Base-by-base conservation (phyloP, 2,329 filamentous ascomycete genomes). In the Talaromyces sp. region DNA sequence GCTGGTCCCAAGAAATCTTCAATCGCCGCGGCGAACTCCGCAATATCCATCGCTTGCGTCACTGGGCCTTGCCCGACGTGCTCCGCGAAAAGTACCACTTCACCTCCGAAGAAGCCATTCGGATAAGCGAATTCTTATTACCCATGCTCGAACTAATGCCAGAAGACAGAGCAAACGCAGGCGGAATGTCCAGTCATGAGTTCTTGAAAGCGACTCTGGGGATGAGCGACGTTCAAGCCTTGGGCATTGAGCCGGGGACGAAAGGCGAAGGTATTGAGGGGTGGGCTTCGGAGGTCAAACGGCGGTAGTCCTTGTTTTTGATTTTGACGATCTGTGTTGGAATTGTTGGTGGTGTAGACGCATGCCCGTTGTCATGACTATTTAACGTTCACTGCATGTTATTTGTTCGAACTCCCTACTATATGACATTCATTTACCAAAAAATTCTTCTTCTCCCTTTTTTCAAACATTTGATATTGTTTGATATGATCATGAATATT, bases 1-100 rank as follows among this genome's bases (percentile, higher is more conserved):
- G 97, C 78, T 98, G 95, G 95, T 93, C 89, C 14, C 93, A 97
- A 76, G 95, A 98, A 76, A 99, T 99, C 66, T 99, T 99, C 82
- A 98, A 97, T 76, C 88, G 95, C 68, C 96, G 96, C 67, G 95
- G 95, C 69, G 95, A 99, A 75, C 85, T 99, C 40, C 91, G 95
- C 63, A 98, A 99, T 79, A 99, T 99, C 70, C 95, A 98, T 77
- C 87, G 95, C 50, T 84, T 99, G 66, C 90, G 95, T 59, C 93
- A 98, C 78, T 99, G 95, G 95, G 92, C 93, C 0, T 81, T 99
- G 5, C 87, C 93, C 0, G 93, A 98, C 71, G 95, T 99, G 1
- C 82, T 99, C 35, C 86, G 89, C 65, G 95, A 99, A 77, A 99
- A 99, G 75, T 99, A 99, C 73, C 95, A 98, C 76, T 98, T 96